Evolutionary conservation across 345 rosid genomes (phyloP).

Genomic region (Dipteronia sinensis): DNA sequence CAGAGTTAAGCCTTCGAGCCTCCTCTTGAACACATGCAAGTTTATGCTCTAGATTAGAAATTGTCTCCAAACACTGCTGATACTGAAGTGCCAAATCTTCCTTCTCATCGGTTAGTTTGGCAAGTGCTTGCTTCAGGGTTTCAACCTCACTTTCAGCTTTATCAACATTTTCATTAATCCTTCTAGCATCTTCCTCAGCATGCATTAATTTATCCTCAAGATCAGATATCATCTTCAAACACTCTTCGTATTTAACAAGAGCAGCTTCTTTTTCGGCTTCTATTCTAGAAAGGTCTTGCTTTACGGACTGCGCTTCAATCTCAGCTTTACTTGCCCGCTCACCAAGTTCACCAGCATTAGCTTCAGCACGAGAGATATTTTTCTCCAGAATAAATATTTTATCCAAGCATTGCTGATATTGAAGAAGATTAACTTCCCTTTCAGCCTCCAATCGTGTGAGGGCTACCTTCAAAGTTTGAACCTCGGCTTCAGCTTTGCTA

Average conservation of each 20-base stretch:
- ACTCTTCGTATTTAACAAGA: conserved; percentile 51
- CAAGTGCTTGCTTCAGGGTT: conserved; percentile 56
- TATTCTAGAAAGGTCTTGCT: conserved; percentile 51
- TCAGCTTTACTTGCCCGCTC: conserved; percentile 70
- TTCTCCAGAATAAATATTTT: conserved; percentile 65
- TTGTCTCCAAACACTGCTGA: conserved; percentile 77
- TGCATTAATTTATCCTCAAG: conserved; percentile 60
- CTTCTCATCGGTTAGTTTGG: conserved; percentile 63
- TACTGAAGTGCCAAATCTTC: conserved; percentile 65
- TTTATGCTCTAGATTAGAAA: conserved; percentile 66
- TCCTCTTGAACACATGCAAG: conserved; percentile 64
- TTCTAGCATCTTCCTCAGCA: conserved; percentile 62
- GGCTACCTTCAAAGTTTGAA: conserved; percentile 60
- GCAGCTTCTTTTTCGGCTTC: conserved; percentile 76
- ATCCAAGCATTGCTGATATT: conserved; percentile 71
- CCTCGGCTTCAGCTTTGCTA: conserved; percentile 77
- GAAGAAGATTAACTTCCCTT: conserved; percentile 62
- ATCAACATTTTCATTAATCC: conserved; percentile 52
- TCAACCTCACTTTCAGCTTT: conserved; percentile 74
- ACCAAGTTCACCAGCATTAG: conserved; percentile 61
- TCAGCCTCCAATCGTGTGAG: conserved; percentile 62
- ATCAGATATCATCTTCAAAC: conserved; percentile 57
- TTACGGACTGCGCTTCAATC: conserved; percentile 52
- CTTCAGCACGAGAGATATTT: conserved; percentile 47
- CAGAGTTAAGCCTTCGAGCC: conserved; percentile 64